phyloP scores from a whole-genome alignment of 345 rosid genomes.

The Acer campestre region DNA sequence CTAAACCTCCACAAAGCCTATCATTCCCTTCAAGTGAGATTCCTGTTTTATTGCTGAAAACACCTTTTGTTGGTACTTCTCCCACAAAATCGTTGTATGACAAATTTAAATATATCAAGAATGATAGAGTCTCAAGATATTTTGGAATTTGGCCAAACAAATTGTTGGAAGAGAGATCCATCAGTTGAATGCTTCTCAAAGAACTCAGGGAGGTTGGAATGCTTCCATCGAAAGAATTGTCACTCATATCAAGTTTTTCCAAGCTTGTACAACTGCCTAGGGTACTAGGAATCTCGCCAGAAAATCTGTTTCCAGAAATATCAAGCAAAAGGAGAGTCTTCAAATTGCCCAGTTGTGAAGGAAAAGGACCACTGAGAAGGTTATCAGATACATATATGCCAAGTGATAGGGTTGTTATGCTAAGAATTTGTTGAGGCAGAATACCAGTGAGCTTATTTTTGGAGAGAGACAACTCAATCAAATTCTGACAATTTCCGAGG shows the following conservation, averaged over 20 bases:
- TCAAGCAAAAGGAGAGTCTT: too few species aligned
- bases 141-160: too few species aligned
- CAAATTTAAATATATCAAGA: background rate
- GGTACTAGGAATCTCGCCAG: background rate
- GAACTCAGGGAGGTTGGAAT: too few species aligned
- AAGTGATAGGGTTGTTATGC: background rate
- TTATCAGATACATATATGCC: background rate
- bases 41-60: background rate
- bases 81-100: background rate
- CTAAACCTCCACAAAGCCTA: background rate
- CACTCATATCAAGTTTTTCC: too few species aligned
- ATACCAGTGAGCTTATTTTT: conserved; percentile 12
- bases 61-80: background rate
- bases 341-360: conserved; percentile 13
- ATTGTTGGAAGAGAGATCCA: background rate
- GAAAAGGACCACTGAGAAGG: conserved; percentile 15
- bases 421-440: conserved; percentile 9
- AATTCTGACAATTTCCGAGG: background rate
- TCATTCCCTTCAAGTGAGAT: background rate
- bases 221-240: too few species aligned
- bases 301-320: background rate
- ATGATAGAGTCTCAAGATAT: background rate
- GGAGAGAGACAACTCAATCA: background rate
- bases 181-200: too few species aligned
- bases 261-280: background rate